Conservation (phyloP, 306 rosid species). For the Corylus americana region DNA sequence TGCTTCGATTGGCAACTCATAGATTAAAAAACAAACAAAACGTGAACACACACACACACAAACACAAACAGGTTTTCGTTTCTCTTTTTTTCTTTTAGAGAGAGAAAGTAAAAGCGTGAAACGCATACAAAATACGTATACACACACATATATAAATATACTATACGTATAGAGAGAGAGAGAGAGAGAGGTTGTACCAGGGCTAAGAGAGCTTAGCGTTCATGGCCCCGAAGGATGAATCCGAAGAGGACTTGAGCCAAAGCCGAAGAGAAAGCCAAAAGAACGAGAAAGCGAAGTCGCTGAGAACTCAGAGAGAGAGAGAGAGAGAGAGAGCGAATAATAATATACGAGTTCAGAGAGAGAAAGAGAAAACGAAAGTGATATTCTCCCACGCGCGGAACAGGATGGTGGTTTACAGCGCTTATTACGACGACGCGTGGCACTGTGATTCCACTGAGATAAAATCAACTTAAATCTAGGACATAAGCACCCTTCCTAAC, state of each 20-base stretch:
- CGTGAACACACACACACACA: constrained; percentile 36
- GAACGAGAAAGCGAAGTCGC: constrained; percentile 14
- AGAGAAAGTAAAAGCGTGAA: constrained; percentile 9
- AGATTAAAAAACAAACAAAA: constrained; percentile 52
- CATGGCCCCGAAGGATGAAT: constrained; percentile 69
- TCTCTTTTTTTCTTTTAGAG: background rate
- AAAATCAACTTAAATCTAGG: background rate
- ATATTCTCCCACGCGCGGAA: constrained; percentile 30
- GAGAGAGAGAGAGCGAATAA: constrained; percentile 2
- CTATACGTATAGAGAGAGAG: constrained; percentile 2
- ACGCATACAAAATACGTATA: constrained; percentile 1
- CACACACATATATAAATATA: background rate
- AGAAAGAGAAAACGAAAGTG: constrained; percentile 14
- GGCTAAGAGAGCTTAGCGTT: constrained; percentile 49
- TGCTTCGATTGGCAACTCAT: constrained; percentile 51
- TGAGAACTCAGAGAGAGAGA: constrained; percentile 32
- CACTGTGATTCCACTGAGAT: constrained; percentile 31
- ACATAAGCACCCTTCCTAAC: background rate
- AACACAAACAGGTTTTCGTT: background rate
- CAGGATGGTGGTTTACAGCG: constrained; percentile 21
- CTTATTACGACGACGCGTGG: constrained; percentile 37
- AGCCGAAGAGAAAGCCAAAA: constrained; percentile 22
- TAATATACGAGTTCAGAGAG: constrained; percentile 28
- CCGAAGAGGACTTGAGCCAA: constrained; percentile 24
- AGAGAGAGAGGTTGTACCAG: constrained; percentile 46